A percentile compares a stretch with the other conserved stretches of the same genome.
phyloP scores from a whole-genome alignment of 106 monocot species.

The Apostasia ramifera region DNA sequence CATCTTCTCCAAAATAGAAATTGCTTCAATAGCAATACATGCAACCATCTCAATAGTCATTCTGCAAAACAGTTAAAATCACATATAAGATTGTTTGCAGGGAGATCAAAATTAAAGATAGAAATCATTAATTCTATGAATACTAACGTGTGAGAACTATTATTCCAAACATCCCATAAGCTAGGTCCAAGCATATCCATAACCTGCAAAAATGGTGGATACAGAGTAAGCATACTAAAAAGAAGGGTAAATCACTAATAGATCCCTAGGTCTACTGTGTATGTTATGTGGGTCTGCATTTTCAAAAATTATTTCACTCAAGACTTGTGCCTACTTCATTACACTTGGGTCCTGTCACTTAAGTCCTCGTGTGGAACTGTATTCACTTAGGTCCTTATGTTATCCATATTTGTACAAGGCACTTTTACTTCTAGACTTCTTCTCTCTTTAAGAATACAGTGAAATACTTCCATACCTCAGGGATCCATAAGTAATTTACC shows the following conservation, averaged over 20 bases:
- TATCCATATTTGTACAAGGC: no score
- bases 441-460: no score
- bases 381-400: no score
- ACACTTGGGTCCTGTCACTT: no score
- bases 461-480: no score
- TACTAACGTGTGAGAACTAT: slow-evolving; percentile 57
- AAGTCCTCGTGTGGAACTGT: no score
- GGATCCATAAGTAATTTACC: no score
- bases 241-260: no score
- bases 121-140: neutral
- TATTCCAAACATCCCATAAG: slow-evolving; percentile 91
- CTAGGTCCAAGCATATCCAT: slow-evolving; percentile 94
- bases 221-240: neutral
- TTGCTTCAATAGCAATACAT: slow-evolving; percentile 70
- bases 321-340: no score
- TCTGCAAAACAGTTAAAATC: slow-evolving; percentile 19
- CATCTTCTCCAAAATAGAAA: slow-evolving; percentile 72
- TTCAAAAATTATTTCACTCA: no score
- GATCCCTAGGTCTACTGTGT: no score
- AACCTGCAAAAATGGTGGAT: slow-evolving; percentile 32
- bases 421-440: neutral
- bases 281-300: no score
- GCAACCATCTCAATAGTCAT: slow-evolving; percentile 79
- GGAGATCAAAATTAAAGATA: neutral
- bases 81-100: neutral